A percentile compares a stretch with the other conserved stretches of the same genome.
phyloP scores from a whole-genome alignment of 345 rosid species.

The Bruguiera sexangula region DNA sequence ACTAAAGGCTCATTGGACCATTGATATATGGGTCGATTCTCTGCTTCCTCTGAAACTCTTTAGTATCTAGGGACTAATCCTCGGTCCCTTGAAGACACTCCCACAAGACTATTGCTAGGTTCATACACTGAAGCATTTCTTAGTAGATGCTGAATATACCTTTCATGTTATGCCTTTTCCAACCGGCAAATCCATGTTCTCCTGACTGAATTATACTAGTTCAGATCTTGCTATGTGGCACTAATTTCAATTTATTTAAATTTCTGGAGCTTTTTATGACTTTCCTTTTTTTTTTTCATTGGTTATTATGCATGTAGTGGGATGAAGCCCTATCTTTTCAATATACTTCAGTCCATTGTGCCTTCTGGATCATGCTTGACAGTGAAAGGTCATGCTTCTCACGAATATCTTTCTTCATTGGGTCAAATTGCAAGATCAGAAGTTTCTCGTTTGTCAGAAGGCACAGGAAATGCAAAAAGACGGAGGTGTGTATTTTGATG shows the following conservation, averaged over 20 bases:
- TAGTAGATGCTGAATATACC: neutral
- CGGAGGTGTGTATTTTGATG: slow-evolving; percentile 42
- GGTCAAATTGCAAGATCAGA: slow-evolving; percentile 63
- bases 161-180: neutral
- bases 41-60: too few species aligned
- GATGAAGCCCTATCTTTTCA: slow-evolving; percentile 30
- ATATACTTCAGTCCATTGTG: slow-evolving; percentile 48
- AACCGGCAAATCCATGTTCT: too few species aligned
- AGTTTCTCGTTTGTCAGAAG: slow-evolving; percentile 49
- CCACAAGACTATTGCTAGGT: neutral
- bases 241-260: neutral
- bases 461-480: slow-evolving; percentile 31
- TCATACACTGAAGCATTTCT: neutral
- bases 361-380: slow-evolving; percentile 50
- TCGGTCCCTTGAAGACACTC: too few species aligned
- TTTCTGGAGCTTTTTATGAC: neutral
- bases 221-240: too few species aligned
- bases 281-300: neutral
- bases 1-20: too few species aligned
- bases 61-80: too few species aligned
- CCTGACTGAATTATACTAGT: too few species aligned
- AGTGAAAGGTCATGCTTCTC: slow-evolving; percentile 56
- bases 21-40: too few species aligned
- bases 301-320: slow-evolving; percentile 47
- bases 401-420: slow-evolving; percentile 71